phyloP scores from a whole-genome alignment of 495 filamentous ascomycete genomes.

The Neurospora sp. region DNA sequence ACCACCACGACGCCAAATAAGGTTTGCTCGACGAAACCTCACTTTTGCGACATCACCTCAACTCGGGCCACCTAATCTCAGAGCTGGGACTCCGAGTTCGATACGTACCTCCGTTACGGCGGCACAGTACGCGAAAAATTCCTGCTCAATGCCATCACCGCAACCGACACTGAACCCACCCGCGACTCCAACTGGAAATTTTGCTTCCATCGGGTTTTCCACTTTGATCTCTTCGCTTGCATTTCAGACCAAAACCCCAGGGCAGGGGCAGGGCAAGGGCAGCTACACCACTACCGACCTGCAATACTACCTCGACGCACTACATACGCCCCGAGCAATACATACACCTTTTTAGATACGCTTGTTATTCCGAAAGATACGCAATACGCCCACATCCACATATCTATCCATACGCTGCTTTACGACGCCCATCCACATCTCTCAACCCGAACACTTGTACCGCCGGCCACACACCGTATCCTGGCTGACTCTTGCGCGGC shows the following conservation, averaged over 20 bases:
- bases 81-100: not conserved
- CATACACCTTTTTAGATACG: not conserved
- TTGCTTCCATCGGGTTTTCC: not conserved
- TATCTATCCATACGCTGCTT: not conserved
- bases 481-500: not conserved
- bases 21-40: not conserved
- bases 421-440: not conserved
- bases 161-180: not conserved
- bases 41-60: not conserved
- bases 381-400: not conserved
- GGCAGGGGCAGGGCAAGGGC: not conserved
- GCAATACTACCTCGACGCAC: not conserved
- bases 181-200: not conserved
- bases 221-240: not conserved
- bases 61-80: not conserved
- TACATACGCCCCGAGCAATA: not conserved
- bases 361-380: not conserved
- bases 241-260: not conserved
- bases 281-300: not conserved
- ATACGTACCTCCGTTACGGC: not conserved
- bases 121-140: not conserved
- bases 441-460: not conserved
- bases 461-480: not conserved
- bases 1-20: not conserved
- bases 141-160: not conserved